phyloP scores from a whole-genome alignment of 352 stramenopile species.

The Phytophthora boehmeriae region DNA sequence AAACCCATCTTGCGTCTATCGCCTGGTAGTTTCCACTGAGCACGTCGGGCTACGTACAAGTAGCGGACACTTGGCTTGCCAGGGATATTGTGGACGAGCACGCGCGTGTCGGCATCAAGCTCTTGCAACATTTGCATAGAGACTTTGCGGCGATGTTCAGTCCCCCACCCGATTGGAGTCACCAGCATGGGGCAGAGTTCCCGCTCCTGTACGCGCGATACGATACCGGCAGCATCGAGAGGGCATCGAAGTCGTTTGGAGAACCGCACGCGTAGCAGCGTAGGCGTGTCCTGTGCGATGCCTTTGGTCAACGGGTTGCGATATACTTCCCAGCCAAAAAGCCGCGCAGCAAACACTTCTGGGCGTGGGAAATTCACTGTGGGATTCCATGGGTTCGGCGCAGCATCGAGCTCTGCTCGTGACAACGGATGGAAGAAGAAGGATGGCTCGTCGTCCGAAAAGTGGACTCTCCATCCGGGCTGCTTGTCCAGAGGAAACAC shows the following conservation, averaged over 20 bases:
- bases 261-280: background rate
- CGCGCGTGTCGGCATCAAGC: conserved; percentile 13
- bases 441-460: conserved; percentile 20
- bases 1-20: conserved; percentile 6
- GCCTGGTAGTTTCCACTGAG: background rate
- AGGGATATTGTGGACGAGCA: conserved; percentile 26
- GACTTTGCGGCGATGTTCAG: conserved; percentile 20
- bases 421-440: conserved; percentile 35
- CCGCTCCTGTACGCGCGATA: conserved; percentile 4
- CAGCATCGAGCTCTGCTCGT: conserved; percentile 13
- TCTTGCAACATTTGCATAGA: conserved; percentile 28
- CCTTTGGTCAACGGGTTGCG: background rate
- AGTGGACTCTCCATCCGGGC: conserved; percentile 8
- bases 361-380: too few relatives aligned
- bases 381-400: background rate
- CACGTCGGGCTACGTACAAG: conserved; percentile 5
- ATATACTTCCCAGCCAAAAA: background rate
- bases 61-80: conserved; percentile 12
- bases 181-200: conserved; percentile 22
- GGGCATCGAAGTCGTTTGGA: conserved; percentile 4
- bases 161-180: conserved; percentile 17
- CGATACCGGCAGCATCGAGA: background rate
- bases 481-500: background rate
- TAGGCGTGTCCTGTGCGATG: background rate
- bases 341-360: too few relatives aligned